Conservation (phyloP, 2,329 filamentous ascomycete genomes). For the Leptographium lundbergii region DNA sequence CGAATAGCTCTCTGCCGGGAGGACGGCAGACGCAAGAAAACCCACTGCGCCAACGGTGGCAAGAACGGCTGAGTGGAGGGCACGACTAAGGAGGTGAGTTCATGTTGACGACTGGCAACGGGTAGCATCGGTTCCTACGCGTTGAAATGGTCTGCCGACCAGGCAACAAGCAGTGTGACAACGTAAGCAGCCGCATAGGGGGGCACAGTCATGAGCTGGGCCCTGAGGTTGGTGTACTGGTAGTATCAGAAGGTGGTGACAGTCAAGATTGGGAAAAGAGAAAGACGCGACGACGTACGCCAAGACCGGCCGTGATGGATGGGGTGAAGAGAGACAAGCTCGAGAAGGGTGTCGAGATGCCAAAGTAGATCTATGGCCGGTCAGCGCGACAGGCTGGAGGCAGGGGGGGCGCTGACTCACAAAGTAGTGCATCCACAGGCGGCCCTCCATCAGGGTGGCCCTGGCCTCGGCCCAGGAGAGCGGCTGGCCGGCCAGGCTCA, state of each 20-base stretch:
- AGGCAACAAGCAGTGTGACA: conserved; percentile 22
- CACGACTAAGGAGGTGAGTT: conserved; percentile 22
- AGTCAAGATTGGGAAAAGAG: background rate
- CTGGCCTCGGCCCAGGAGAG: conserved; percentile 57
- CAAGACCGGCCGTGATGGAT: conserved; percentile 39
- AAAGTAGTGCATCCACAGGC: conserved; percentile 54
- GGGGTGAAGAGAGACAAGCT: conserved; percentile 33
- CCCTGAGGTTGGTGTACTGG: conserved; percentile 24
- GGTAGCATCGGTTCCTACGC: background rate
- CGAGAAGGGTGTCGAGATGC: conserved; percentile 19
- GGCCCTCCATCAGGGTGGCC: conserved; percentile 51
- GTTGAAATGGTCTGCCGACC: conserved; percentile 34
- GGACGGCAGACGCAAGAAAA: conserved; percentile 39
- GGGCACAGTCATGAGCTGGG: conserved; percentile 56
- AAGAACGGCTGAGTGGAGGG: conserved; percentile 34
- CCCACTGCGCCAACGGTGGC: conserved; percentile 38
- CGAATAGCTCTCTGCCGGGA: conserved; percentile 34
- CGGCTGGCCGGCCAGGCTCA: conserved; percentile 41
- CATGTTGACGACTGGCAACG: background rate
- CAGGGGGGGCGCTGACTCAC: conserved; percentile 13
- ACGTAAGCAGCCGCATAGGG: conserved; percentile 44
- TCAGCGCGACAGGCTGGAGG: conserved; percentile 15
- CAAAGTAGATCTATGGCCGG: conserved; percentile 11
- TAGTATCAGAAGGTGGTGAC: background rate
- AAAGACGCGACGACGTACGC: conserved; percentile 3